A percentile compares a stretch with the other conserved stretches of the same genome.
Evolutionary conservation across 805 yeast genomes (phyloP).

Genomic region (Ogataea allantospora): DNA sequence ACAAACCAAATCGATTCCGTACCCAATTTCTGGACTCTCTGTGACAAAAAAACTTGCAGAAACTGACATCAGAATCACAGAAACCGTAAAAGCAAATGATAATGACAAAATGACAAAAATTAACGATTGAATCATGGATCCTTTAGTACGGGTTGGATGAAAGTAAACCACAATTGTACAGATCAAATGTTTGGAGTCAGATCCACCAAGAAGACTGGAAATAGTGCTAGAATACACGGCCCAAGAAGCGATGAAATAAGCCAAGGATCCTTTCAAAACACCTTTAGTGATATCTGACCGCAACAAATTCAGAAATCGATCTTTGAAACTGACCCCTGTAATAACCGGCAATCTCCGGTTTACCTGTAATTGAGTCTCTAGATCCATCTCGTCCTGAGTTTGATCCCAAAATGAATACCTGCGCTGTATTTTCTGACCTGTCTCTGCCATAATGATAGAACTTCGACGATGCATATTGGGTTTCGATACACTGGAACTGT

Average conservation of each 20-base stretch:
- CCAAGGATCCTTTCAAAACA: slow-evolving; percentile 66
- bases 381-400: slow-evolving; percentile 22
- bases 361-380: slow-evolving; percentile 12
- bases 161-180: slow-evolving; percentile 84
- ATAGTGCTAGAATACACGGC: slow-evolving; percentile 61
- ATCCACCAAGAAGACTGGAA: slow-evolving; percentile 52
- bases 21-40: slow-evolving; percentile 45
- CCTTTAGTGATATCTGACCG: slow-evolving; percentile 14
- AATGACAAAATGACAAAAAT: slow-evolving; percentile 58
- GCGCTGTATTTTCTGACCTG: slow-evolving; percentile 38
- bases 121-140: slow-evolving; percentile 76
- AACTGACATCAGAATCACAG: slow-evolving; percentile 50
- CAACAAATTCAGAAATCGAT: neutral
- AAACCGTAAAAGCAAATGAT: slow-evolving; percentile 49
- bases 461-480: slow-evolving; percentile 28
- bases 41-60: slow-evolving; percentile 42
- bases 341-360: slow-evolving; percentile 9
- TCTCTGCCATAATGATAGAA: slow-evolving; percentile 44
- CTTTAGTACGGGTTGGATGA: slow-evolving; percentile 77
- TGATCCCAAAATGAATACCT: slow-evolving; percentile 31
- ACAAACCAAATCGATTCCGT: slow-evolving; percentile 50
- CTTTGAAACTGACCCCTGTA: slow-evolving; percentile 11
- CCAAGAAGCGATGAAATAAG: slow-evolving; percentile 70
- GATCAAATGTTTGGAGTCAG: slow-evolving; percentile 76
- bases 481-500: slow-evolving; percentile 15